These are phyloP conservation scores for Pythium pyrilobum DNA, from an alignment of 352 stramenopile genomes.

Conservation along the genomic window DNA sequence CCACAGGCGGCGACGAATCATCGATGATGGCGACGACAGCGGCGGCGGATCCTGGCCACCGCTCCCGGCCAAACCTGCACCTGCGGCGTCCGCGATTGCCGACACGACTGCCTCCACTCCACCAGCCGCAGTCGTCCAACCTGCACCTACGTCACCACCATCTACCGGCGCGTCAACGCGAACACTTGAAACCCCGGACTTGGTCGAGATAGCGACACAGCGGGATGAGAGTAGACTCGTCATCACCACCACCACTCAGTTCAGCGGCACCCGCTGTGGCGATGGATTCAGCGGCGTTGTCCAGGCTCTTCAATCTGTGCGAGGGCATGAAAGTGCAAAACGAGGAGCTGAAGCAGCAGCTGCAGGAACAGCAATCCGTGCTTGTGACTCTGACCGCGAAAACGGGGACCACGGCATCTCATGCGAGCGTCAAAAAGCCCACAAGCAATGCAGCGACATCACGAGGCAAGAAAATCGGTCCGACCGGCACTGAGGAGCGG, in stretches of 20 bases:
- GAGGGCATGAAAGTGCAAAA: conserved; percentile 55
- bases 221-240: not conserved
- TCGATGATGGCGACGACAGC: not conserved
- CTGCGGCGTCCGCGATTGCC: too few relatives aligned
- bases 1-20: not conserved
- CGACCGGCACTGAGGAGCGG: too few relatives aligned
- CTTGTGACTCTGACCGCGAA: conserved; percentile 25
- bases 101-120: too few relatives aligned
- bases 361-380: conserved; percentile 38
- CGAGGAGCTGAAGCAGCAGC: conserved; percentile 47
- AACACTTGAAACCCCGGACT: too few relatives aligned
- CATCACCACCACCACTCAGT: not conserved
- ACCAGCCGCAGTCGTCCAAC: too few relatives aligned
- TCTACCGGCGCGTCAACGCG: too few relatives aligned
- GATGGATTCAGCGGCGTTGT: conserved; percentile 24
- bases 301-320: conserved; percentile 50
- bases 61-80: not conserved
- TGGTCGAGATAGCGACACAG: not conserved
- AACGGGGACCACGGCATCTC: too few relatives aligned
- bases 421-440: too few relatives aligned
- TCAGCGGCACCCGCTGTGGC: not conserved
- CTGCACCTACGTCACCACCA: too few relatives aligned
- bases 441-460: too few relatives aligned
- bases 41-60: conserved; percentile 6
- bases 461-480: too few relatives aligned